Evolutionary conservation across 805 yeast species (phyloP), one percentile per base, ranked within the genome.

Genomic region (Hanseniaspora hatyaiensis): DNA sequence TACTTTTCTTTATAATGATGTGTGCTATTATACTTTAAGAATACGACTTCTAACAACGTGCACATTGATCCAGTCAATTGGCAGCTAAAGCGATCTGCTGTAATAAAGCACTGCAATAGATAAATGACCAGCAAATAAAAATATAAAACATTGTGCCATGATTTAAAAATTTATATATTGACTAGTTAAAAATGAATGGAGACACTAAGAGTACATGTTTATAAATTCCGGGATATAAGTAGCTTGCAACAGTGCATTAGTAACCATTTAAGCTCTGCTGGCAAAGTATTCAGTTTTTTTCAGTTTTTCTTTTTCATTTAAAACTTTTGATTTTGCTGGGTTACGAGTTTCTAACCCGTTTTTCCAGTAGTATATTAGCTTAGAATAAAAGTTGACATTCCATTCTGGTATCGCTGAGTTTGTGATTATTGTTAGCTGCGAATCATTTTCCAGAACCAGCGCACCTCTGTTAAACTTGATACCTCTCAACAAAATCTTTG

Each of bases 401-500:
- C 71, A 68, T 11, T 54, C 56, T 6, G 59, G 16, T 12, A 47
- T 47, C 2, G n/a, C 12, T 3, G 47, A 40, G 11, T 31, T 41
- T 2, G 26, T 22, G 9, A 29, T 23, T 6, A 31, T 3, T 15
- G 34, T 16, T 8, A 44, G n/a, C 15, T 44, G 48, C 4, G 19
- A 8, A 22, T 32, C 34, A 12, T 23, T 36, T 36, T 37, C 26
- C 20, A 44, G 8, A 11, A 44, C 64, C 8, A 65, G 65, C 4
- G 62, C 55, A 1, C 72, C 72, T 32, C 71, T 69, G 13, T 67
- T 53, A 46, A 61, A 65, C n/a, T 57, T 60, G 1, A 59, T 56
- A 13, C 57, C 52, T 0, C 56, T 44, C 15, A 81, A 65, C 9
- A 76, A 55, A n/a, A 80, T 40, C 50, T 74, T 74, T 0, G 81